phyloP scores from a whole-genome alignment of 495 filamentous ascomycete genomes.

The Tuber aestivum region DNA sequence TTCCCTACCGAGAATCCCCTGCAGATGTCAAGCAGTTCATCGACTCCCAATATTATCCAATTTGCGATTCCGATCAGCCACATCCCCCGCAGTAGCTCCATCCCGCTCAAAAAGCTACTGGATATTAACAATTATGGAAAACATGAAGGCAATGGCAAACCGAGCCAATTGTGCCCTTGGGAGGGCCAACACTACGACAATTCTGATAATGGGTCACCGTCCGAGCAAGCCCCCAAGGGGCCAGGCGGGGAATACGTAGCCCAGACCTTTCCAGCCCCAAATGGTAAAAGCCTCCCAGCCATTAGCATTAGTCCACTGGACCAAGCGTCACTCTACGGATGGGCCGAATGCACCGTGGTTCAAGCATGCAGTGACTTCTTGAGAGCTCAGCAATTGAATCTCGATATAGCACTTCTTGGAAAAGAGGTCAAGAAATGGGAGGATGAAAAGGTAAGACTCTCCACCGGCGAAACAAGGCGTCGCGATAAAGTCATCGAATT shows the following conservation, averaged over 20 bases:
- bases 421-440: conserved; percentile 32
- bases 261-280: background rate
- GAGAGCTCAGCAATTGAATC: conserved; percentile 12
- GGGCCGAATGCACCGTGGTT: conserved; percentile 32
- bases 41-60: conserved; percentile 19
- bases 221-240: background rate
- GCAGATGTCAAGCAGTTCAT: conserved; percentile 14
- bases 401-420: conserved; percentile 18
- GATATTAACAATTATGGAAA: background rate
- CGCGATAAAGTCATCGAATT: conserved; percentile 33
- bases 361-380: conserved; percentile 32
- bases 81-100: background rate
- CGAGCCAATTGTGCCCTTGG: conserved; percentile 8
- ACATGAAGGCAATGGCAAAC: background rate
- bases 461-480: conserved; percentile 11
- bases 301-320: conserved; percentile 28
- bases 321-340: conserved; percentile 27
- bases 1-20: conserved; percentile 27
- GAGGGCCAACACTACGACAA: conserved; percentile 7
- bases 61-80: conserved; percentile 13
- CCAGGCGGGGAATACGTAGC: background rate
- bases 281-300: conserved; percentile 11
- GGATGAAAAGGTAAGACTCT: conserved; percentile 21
- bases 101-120: background rate
- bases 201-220: background rate